A percentile compares a stretch with the other conserved stretches of the same genome.
Evolutionary conservation across 257 asterid species (phyloP).

Genomic region (Nicotiana sylvestris): DNA sequence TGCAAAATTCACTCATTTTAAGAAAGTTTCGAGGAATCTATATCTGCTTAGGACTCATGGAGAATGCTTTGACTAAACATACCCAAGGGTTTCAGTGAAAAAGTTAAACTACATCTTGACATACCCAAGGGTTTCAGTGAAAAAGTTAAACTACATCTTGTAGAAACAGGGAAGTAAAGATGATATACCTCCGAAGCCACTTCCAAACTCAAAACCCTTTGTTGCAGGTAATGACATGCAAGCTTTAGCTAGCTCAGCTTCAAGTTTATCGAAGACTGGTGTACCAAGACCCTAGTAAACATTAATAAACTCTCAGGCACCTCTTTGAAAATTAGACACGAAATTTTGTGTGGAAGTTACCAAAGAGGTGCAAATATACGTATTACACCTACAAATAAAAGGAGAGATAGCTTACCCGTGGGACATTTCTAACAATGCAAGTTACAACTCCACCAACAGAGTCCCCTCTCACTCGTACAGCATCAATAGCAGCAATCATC

Average conservation of each 20-base stretch:
- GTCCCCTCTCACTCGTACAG: conserved; percentile 88
- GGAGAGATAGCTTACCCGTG: conserved; percentile 51
- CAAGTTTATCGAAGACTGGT: conserved; percentile 97
- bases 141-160: conserved; percentile 3
- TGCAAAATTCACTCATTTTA: neutral
- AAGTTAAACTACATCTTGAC: conserved; percentile 5
- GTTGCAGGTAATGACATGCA: conserved; percentile 93
- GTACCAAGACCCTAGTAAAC: conserved; percentile 84
- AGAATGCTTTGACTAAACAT: neutral
- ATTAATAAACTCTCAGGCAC: conserved; percentile 19
- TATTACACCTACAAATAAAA: neutral
- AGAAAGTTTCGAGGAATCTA: neutral
- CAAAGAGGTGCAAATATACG: neutral
- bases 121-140: neutral
- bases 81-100: neutral
- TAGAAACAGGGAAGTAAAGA: conserved; percentile 5
- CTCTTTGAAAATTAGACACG: neutral
- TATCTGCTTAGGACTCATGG: conserved; percentile 2
- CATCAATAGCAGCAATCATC: conserved; percentile 98
- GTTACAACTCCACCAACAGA: conserved; percentile 98
- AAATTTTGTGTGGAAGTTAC: neutral
- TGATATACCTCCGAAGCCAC: conserved; percentile 82
- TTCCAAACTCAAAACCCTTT: conserved; percentile 95
- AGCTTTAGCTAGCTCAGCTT: conserved; percentile 96
- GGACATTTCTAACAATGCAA: conserved; percentile 89